These are phyloP conservation scores for Debaryomyces sp. DNA, from an alignment of 1,139 yeast species.

Conservation along the genomic window DNA sequence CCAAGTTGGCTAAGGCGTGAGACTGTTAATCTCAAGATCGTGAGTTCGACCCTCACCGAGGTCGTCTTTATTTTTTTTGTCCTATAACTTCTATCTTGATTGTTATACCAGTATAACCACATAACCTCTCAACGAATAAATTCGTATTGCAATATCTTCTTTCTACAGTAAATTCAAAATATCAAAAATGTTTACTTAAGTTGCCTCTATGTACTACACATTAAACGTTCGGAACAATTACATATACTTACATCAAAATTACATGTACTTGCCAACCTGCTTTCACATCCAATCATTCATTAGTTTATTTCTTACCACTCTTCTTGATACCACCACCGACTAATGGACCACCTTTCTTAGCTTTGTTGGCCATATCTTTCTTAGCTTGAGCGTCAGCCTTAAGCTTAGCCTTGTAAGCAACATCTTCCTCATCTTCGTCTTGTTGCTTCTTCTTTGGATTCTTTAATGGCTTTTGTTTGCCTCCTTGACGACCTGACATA, in stretches of 20 bases:
- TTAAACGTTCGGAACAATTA: background rate
- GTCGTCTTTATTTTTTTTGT: conserved; percentile 22
- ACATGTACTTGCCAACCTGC: background rate
- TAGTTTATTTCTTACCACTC: conserved; percentile 62
- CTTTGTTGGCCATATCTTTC: conserved; percentile 87
- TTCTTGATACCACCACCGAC: conserved; percentile 96
- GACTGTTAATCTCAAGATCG: conserved; percentile 48
- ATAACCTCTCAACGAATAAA: too few species aligned
- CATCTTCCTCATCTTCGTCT: conserved; percentile 81
- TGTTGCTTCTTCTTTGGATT: conserved; percentile 74
- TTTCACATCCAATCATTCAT: background rate
- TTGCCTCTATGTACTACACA: conserved; percentile 1
- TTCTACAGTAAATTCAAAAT: background rate
- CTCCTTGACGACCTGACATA: conserved; percentile 79
- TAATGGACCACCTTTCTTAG: conserved; percentile 87
- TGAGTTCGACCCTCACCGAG: conserved; percentile 45
- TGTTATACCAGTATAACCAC: too few species aligned
- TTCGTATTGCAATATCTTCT: background rate
- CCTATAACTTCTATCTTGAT: background rate
- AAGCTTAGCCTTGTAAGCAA: conserved; percentile 90
- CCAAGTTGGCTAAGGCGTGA: conserved; percentile 48
- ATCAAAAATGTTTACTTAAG: background rate
- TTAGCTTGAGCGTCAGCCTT: conserved; percentile 93
- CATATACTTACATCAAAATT: background rate
- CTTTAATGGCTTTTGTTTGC: conserved; percentile 69